phyloP scores from a whole-genome alignment of 2,329 filamentous ascomycete species.

The Colletotrichum aenigma region DNA sequence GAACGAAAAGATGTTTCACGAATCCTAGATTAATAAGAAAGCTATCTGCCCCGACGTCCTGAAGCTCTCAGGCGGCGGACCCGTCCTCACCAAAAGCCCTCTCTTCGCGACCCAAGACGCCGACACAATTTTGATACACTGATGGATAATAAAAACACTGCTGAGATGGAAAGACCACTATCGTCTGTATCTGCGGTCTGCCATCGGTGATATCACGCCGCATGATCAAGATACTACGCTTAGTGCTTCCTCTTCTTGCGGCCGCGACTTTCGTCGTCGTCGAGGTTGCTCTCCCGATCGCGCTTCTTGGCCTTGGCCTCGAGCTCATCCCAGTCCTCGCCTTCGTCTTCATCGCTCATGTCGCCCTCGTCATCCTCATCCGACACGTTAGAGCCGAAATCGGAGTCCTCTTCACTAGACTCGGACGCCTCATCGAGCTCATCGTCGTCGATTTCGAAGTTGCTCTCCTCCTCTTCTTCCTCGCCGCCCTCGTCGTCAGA shows the following conservation, averaged over 20 bases:
- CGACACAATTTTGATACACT: conserved; percentile 20
- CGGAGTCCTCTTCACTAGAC: conserved; percentile 80
- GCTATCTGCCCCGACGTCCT: background rate
- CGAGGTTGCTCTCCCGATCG: conserved; percentile 70
- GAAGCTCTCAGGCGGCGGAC: background rate
- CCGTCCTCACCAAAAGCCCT: background rate
- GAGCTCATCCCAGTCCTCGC: conserved; percentile 93
- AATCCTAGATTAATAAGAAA: conserved; percentile 10
- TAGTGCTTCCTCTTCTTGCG: conserved; percentile 69
- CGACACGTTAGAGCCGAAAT: conserved; percentile 89
- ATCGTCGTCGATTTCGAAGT: conserved; percentile 87
- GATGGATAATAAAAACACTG: conserved; percentile 12
- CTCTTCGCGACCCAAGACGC: conserved; percentile 3
- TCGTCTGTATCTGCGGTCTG: background rate
- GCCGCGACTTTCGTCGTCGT: conserved; percentile 80
- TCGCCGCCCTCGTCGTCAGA: conserved; percentile 82
- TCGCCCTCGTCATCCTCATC: conserved; percentile 83
- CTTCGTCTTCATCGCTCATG: conserved; percentile 75
- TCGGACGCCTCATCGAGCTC: conserved; percentile 85
- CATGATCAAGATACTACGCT: background rate
- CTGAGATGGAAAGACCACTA: background rate
- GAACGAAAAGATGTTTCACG: background rate
- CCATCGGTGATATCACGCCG: background rate
- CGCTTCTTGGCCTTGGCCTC: conserved; percentile 90
- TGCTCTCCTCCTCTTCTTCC: conserved; percentile 85